These are phyloP conservation scores for Eremomyces bilateralis DNA, from an alignment of 495 filamentous ascomycete genomes.

Conservation along the genomic window DNA sequence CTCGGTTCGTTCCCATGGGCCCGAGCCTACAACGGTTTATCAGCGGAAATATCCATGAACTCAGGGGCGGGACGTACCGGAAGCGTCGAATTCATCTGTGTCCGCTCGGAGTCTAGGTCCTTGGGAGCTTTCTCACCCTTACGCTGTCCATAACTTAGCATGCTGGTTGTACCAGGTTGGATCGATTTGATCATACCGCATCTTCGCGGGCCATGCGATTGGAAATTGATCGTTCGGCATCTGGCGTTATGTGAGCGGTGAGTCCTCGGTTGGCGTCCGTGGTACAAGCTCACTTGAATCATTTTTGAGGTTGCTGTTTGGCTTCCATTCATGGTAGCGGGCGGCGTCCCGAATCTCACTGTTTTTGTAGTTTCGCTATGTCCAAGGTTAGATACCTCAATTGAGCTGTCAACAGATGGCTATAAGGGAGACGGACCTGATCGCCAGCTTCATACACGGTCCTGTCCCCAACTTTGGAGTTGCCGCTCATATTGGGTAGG, in stretches of 20 bases:
- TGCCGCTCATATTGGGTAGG: constrained; percentile 17
- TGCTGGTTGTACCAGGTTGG: background rate
- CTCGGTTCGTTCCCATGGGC: constrained; percentile 24
- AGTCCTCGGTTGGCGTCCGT: background rate
- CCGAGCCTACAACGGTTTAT: constrained; percentile 13
- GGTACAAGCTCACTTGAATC: constrained; percentile 39
- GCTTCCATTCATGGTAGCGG: constrained; percentile 44
- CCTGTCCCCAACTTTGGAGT: constrained; percentile 30
- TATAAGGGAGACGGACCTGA: constrained; percentile 19
- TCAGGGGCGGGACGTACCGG: constrained; percentile 29
- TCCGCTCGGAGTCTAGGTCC: constrained; percentile 29
- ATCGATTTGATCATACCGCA: constrained; percentile 21
- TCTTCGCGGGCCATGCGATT: constrained; percentile 48
- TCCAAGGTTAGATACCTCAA: background rate
- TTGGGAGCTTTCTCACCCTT: constrained; percentile 18
- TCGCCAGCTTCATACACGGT: constrained; percentile 43
- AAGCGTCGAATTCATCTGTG: constrained; percentile 41
- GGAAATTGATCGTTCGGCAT: constrained; percentile 61
- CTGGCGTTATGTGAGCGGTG: constrained; percentile 17
- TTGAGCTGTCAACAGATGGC: background rate
- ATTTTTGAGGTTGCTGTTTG: constrained; percentile 39
- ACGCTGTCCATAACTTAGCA: constrained; percentile 11
- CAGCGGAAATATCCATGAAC: constrained; percentile 1
- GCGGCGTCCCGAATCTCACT: constrained; percentile 30
- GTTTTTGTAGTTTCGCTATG: constrained; percentile 35